phyloP scores from a whole-genome alignment of 257 asterid genomes.

The Jasminum sambac region DNA sequence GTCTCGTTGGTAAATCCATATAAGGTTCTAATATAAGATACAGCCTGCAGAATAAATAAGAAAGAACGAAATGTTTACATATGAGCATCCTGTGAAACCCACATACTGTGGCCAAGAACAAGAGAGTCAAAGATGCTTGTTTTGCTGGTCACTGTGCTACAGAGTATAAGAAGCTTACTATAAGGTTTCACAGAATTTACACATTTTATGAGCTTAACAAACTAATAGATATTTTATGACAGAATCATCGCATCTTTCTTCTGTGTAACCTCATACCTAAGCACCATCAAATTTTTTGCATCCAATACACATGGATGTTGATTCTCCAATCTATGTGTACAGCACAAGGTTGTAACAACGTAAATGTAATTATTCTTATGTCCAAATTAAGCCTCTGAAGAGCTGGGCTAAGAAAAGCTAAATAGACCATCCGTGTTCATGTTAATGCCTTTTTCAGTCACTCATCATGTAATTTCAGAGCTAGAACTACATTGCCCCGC shows the following conservation, averaged over 20 bases:
- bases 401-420: not conserved
- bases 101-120: slow-evolving; percentile 21
- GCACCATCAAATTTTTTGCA: not conserved
- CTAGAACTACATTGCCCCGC: not conserved
- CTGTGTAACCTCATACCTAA: not conserved
- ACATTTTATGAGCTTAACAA: slow-evolving; percentile 2
- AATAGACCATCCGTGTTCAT: not conserved
- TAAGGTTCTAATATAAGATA: slow-evolving; percentile 85
- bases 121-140: not conserved
- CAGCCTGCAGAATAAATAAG: slow-evolving; percentile 63
- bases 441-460: not conserved
- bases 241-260: not conserved
- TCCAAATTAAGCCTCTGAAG: not conserved
- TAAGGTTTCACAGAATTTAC: not conserved
- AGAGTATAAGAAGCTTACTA: not conserved
- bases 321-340: not conserved
- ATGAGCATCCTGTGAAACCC: slow-evolving; percentile 11
- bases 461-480: not conserved
- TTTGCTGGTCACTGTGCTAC: not conserved
- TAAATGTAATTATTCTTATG: not conserved
- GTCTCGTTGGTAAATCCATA: slow-evolving; percentile 95
- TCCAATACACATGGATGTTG: not conserved
- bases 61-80: not conserved
- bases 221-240: not conserved
- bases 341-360: not conserved